Evolutionary conservation across 371 early-diverging fungal genomes (phyloP), one percentile per base, ranked within the genome.

Genomic region (Lichtheimia ornata): DNA sequence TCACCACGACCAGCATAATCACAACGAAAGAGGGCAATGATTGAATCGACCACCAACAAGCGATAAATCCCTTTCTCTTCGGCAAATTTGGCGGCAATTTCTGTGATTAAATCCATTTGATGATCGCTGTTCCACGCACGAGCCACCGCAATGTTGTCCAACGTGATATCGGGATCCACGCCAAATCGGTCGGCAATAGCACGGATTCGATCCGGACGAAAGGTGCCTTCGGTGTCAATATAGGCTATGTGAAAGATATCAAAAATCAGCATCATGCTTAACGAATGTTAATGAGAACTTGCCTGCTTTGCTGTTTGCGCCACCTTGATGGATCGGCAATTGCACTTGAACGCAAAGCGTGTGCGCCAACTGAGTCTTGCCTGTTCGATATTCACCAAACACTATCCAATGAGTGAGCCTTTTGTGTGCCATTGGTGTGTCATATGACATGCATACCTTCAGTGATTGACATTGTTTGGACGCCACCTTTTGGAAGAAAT

Each of bases 391-490:
- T 65, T 88, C 91, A 40, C 93, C 93, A 81, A 91, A 91, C 0
- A 62, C 81, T 68, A 50, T 20, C 43, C 13, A 55, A 28, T 17
- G 13, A 14, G 25, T 28, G 15, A 27, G 15, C 22, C 14, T 24
- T 20, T 15, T 15, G 27, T 15, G 15, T 15, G 27, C 22, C 53
- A 52, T 18, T 22, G 35, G 5, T 55, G 14, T 28, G 55, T 24
- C n/a, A 13, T 40, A 25, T 15, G 22, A 22, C 22, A 1, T 45
- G 18, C 44, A 54, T 53, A 70, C 70, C 70, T 70, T 93, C 94
- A 4, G 97, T 97, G 56, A 97, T 92, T 11, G 91, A 87, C 90
- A 92, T 92, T 5, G 91, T 86, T 68, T 96, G 92, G 28, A 97
- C 82, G 0, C 97, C 97, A 18, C 96, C 94, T 86, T 28, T 4